phyloP scores from a whole-genome alignment of 306 rosid species.

The Neltuma alba region DNA sequence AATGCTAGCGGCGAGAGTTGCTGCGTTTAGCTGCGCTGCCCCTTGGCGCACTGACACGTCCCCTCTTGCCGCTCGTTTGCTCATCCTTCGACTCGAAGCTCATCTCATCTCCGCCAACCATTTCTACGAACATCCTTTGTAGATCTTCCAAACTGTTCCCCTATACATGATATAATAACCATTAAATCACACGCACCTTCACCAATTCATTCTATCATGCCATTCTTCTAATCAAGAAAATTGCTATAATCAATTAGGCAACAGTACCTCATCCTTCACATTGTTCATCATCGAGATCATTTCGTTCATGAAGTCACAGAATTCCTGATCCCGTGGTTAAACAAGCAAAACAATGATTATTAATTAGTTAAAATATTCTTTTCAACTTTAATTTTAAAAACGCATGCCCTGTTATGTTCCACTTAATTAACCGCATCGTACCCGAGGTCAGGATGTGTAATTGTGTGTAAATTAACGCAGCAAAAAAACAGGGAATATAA shows the following conservation, averaged over 20 bases:
- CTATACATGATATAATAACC: slow-evolving; percentile 25
- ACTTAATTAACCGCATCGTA: not conserved
- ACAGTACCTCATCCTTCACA: slow-evolving; percentile 75
- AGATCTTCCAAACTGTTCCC: slow-evolving; percentile 89
- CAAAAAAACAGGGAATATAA: not conserved
- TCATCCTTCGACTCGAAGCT: slow-evolving; percentile 41
- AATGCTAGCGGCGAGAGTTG: slow-evolving; percentile 51
- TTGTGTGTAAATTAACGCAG: no score
- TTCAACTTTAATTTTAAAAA: not conserved
- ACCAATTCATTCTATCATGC: not conserved
- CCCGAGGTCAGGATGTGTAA: not conserved
- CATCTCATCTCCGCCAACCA: slow-evolving; percentile 76
- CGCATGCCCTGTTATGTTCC: not conserved
- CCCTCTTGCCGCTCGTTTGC: slow-evolving; percentile 59
- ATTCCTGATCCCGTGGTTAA: slow-evolving; percentile 54
- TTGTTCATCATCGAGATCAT: slow-evolving; percentile 92
- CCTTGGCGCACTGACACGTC: slow-evolving; percentile 49
- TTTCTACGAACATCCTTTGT: slow-evolving; percentile 81
- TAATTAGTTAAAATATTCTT: not conserved
- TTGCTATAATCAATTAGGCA: not conserved
- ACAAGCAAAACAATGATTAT: not conserved
- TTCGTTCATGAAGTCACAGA: slow-evolving; percentile 90
- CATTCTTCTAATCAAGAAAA: not conserved
- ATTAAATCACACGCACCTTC: not conserved
- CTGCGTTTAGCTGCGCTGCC: slow-evolving; percentile 54